These are phyloP conservation scores for Cunninghamia lanceolata DNA, from an alignment of 75 land plant genomes.

Conservation along the genomic window DNA sequence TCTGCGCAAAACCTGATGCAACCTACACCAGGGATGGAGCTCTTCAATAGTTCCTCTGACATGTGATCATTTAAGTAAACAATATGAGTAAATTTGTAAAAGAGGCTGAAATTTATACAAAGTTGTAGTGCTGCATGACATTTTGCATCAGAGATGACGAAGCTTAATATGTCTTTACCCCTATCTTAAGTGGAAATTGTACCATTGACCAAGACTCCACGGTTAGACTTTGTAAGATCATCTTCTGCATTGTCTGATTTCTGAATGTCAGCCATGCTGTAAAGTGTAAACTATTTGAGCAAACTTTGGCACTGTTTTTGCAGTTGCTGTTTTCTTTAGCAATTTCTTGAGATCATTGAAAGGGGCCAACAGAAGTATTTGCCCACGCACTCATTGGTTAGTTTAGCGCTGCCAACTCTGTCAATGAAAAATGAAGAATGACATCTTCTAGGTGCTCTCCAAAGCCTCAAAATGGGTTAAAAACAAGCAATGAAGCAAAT, in stretches of 20 bases:
- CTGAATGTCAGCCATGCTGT: too few relatives aligned
- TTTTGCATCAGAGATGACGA: too few relatives aligned
- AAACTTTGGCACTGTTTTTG: too few relatives aligned
- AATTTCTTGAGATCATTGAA: not conserved
- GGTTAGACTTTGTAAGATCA: too few relatives aligned
- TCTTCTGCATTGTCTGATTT: too few relatives aligned
- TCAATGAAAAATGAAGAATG: not conserved
- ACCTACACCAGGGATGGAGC: not conserved
- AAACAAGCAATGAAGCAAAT: not conserved
- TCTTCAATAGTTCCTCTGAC: not conserved
- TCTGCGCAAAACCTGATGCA: not conserved
- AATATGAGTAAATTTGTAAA: too few relatives aligned
- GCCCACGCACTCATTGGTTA: not conserved
- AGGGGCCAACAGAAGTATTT: not conserved
- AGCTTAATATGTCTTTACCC: too few relatives aligned
- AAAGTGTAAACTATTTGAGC: too few relatives aligned
- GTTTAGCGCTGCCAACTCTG: not conserved
- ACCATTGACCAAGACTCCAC: too few relatives aligned
- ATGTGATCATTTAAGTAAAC: not conserved
- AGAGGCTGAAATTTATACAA: too few relatives aligned
- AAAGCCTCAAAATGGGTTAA: not conserved
- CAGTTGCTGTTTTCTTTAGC: not conserved
- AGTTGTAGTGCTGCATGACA: too few relatives aligned
- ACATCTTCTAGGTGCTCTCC: not conserved
- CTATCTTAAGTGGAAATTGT: too few relatives aligned